Percentiles rank a stretch among this genome's conserved stretches.
These are phyloP conservation scores for Blastobotrys persicus DNA, from an alignment of 1,139 yeast genomes.

Conservation along the genomic window DNA sequence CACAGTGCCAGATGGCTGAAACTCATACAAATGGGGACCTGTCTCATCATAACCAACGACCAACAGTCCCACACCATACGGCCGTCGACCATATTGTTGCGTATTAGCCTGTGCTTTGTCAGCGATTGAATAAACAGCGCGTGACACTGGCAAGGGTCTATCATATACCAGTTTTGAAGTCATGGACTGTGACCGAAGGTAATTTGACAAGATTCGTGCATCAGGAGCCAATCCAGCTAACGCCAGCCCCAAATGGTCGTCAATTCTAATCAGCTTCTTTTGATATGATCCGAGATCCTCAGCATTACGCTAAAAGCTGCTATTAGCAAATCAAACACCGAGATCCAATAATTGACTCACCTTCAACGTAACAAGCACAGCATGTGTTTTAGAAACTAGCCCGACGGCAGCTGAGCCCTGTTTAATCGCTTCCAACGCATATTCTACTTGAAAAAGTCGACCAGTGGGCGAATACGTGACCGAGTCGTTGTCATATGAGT, in stretches of 20 bases:
- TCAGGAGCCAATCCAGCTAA: conserved; percentile 98
- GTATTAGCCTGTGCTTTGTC: conserved; percentile 97
- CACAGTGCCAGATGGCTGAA: conserved; percentile 93
- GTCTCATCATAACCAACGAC: conserved; percentile 91
- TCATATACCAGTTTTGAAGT: conserved; percentile 80
- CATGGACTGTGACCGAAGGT: conserved; percentile 87
- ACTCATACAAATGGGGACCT: conserved; percentile 93
- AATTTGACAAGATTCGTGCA: conserved; percentile 88
- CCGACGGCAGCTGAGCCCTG: conserved; percentile 99
- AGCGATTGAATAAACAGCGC: conserved; percentile 83
- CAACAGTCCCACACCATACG: conserved; percentile 94
- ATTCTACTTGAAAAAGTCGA: conserved; percentile 89
- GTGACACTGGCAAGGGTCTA: conserved; percentile 80
- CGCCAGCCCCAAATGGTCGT: conserved; percentile 91
- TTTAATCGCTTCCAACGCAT: conserved; percentile 95
- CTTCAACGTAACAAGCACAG: conserved; percentile 87
- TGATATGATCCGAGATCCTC: conserved; percentile 97
- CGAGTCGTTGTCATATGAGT: conserved; percentile 96
- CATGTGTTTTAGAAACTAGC: conserved; percentile 77
- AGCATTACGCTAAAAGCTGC: conserved; percentile 60
- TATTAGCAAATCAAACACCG: not conserved
- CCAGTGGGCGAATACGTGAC: conserved; percentile 98
- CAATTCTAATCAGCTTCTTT: conserved; percentile 86
- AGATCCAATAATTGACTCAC: too few species aligned
- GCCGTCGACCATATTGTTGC: conserved; percentile 93